Conservation (phyloP, 2,329 filamentous ascomycete species). For the Colletotrichum tamarilloi region DNA sequence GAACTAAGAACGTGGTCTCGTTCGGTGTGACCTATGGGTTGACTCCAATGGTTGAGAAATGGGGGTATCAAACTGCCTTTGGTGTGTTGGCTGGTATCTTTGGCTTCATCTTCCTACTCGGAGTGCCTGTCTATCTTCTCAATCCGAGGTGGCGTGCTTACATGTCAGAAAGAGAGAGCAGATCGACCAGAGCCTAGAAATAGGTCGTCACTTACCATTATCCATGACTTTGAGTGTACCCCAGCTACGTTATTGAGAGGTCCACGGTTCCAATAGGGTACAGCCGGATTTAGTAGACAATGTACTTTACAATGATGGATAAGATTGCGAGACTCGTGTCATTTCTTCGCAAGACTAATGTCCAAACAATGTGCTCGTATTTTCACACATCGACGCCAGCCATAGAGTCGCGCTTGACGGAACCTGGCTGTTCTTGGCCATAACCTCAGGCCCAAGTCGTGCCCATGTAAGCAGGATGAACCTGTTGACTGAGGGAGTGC, state of each 20-base stretch:
- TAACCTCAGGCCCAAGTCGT: too few relatives aligned
- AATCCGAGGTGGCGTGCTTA: slow-evolving; percentile 36
- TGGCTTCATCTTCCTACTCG: slow-evolving; percentile 38
- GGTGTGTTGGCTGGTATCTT: slow-evolving; percentile 37
- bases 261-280: not conserved
- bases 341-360: not conserved
- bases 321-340: not conserved
- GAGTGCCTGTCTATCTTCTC: slow-evolving; percentile 38
- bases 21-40: slow-evolving; percentile 46
- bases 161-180: slow-evolving; percentile 4
- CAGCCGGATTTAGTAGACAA: not conserved
- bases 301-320: not conserved
- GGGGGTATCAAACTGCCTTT: slow-evolving; percentile 36
- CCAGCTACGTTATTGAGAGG: too few relatives aligned
- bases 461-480: too few relatives aligned
- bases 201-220: not conserved
- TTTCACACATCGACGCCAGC: not conserved
- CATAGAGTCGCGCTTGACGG: too few relatives aligned
- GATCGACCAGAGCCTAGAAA: not conserved
- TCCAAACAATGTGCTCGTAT: not conserved
- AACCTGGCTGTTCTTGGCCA: too few relatives aligned
- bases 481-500: too few relatives aligned
- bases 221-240: not conserved
- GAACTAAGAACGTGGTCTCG: slow-evolving; percentile 47
- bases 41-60: slow-evolving; percentile 43